Base-by-base conservation (phyloP, 768 basidiomycete species). In the Boletus rubropictus region DNA sequence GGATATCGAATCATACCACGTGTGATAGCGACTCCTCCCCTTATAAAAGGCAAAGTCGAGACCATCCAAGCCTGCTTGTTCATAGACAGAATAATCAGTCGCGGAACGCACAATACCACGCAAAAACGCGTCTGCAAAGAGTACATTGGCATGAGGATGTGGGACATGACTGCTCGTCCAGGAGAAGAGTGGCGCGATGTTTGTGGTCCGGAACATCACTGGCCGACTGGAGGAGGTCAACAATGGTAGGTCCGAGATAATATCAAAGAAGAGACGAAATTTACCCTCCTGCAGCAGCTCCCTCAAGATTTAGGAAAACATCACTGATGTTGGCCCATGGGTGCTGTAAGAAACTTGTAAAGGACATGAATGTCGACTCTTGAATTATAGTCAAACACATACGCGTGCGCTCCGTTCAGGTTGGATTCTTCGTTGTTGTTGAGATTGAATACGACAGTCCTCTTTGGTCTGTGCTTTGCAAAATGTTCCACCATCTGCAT, bases 371-470 rank as follows among this genome's bases (percentile, higher is more conserved):
- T 37, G 11, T 36, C 24, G 10, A 17, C 6, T 7, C 34, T 24
- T 9, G 11, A 1, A 38, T 5, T 11, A 9, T 5, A 63, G 60
- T 39, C 42, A 39, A 46, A 45, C 42, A 41, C 63, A 53, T 61
- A 87, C 77, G 74, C 70, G 58, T 81, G 81, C 7, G 87, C 83
- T 20, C 89, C 89, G 50, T 83, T 75, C 53, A 90, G 62, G 28
- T 81, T 77, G 60, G 87, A 80, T 56, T 92, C 89, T 59, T 91
- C 89, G 1, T 84, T 89, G 50, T 91, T 90, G 62, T 92, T 92
- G 61, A 89, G 76, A 56, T 90, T 88, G 71, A 91, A 89, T 4
- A 92, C 65, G 6, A 82, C 82, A 0, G 85, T 86, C 32, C 80
- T 72, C 34, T 68, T 64, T 1, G 78, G 78, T 7, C 73, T 68